phyloP scores from a whole-genome alignment of 2,329 filamentous ascomycete genomes.

The Trichophyton rubrum region DNA sequence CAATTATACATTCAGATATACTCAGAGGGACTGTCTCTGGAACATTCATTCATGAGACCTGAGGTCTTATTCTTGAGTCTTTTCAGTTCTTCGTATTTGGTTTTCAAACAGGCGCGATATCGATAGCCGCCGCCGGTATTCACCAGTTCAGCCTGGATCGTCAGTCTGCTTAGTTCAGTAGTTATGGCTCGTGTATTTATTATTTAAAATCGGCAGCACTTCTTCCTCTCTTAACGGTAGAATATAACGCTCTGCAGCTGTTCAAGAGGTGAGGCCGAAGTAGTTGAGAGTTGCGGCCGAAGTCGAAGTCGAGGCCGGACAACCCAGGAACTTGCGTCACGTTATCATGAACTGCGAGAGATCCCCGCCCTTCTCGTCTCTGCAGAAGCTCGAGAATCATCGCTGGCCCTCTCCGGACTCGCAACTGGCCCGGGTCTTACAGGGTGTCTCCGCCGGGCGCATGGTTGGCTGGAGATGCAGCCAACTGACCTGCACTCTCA shows the following conservation, averaged over 20 bases:
- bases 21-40: not conserved
- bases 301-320: not conserved
- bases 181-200: not conserved
- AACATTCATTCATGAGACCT: not conserved
- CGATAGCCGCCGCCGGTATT: not conserved
- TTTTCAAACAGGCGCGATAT: not conserved
- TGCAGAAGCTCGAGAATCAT: not conserved
- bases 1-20: not conserved
- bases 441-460: not conserved
- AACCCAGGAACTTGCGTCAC: slow-evolving; percentile 2
- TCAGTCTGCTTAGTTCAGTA: not conserved
- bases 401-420: not conserved
- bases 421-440: not conserved
- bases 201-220: not conserved
- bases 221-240: not conserved
- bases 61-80: not conserved
- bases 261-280: not conserved
- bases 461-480: slow-evolving; percentile 1
- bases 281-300: not conserved
- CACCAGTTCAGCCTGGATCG: not conserved
- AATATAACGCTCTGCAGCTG: not conserved
- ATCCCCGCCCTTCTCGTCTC: not conserved
- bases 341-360: slow-evolving; percentile 4
- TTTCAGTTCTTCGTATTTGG: not conserved
- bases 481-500: not conserved